These are phyloP conservation scores for Kazachstania africana DNA, from an alignment of 805 yeast genomes.

Conservation along the genomic window DNA sequence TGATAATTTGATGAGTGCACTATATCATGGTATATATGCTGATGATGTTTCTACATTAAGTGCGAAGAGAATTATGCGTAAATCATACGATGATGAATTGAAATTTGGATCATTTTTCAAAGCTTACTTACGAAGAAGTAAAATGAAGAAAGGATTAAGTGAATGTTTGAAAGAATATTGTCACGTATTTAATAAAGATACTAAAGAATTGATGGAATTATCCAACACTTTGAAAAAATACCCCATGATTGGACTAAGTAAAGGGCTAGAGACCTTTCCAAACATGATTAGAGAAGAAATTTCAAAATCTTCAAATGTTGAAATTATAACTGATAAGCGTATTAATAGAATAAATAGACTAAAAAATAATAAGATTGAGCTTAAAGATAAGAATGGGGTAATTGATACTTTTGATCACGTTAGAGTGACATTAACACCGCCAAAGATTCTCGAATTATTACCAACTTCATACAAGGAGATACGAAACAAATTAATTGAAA, in stretches of 20 bases:
- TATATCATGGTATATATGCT: slow-evolving; percentile 83
- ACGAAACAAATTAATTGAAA: slow-evolving; percentile 14
- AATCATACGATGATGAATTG: slow-evolving; percentile 45
- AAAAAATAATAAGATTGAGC: neutral
- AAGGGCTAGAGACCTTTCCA: slow-evolving; percentile 49
- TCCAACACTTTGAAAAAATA: slow-evolving; percentile 33
- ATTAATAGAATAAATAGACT: neutral
- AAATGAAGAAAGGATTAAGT: slow-evolving; percentile 12
- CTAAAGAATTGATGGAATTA: slow-evolving; percentile 28
- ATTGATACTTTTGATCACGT: slow-evolving; percentile 38
- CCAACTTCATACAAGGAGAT: slow-evolving; percentile 7
- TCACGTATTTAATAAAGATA: slow-evolving; percentile 28
- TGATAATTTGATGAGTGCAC: slow-evolving; percentile 61
- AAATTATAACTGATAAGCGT: slow-evolving; percentile 8
- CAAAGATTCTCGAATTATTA: slow-evolving; percentile 28
- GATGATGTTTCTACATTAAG: slow-evolving; percentile 66
- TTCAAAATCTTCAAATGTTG: slow-evolving; percentile 26
- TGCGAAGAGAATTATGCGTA: slow-evolving; percentile 46
- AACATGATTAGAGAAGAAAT: slow-evolving; percentile 31
- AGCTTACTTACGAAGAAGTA: slow-evolving; percentile 24
- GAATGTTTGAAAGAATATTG: slow-evolving; percentile 30
- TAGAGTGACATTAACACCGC: slow-evolving; percentile 45
- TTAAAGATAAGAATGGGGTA: neutral
- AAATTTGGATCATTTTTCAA: slow-evolving; percentile 46
- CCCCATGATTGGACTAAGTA: slow-evolving; percentile 50